Percentiles rank a stretch among this genome's conserved stretches.
These are phyloP conservation scores for Parietaria judaica DNA, from an alignment of 306 rosid genomes.

Conservation along the genomic window DNA sequence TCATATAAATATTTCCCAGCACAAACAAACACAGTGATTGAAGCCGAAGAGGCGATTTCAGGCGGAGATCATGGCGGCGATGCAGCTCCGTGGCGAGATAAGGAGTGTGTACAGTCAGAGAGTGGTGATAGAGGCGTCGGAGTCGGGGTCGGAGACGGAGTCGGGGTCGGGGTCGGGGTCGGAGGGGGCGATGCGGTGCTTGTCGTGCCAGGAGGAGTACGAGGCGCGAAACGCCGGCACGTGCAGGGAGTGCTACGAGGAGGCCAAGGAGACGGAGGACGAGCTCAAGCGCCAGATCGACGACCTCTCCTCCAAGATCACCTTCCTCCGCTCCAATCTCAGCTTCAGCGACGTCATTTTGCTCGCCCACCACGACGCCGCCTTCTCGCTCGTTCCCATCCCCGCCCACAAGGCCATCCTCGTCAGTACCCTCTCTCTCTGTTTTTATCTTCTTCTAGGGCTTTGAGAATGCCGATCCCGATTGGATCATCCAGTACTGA, in stretches of 20 bases:
- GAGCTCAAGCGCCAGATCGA: conserved; percentile 75
- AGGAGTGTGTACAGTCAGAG: background rate
- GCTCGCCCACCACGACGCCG: conserved; percentile 31
- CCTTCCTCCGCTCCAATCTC: conserved; percentile 41
- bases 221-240: conserved; percentile 43
- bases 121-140: background rate
- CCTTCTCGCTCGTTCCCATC: conserved; percentile 37
- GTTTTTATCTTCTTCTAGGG: background rate
- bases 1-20: background rate
- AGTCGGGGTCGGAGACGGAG: conserved; percentile 4
- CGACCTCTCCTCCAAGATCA: conserved; percentile 51
- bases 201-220: conserved; percentile 40
- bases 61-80: background rate
- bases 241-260: conserved; percentile 74
- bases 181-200: conserved; percentile 33
- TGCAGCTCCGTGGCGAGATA: background rate
- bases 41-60: background rate
- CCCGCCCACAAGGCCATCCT: conserved; percentile 77
- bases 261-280: conserved; percentile 69
- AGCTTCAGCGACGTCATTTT: conserved; percentile 47
- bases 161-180: background rate
- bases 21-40: background rate
- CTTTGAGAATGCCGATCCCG: background rate
- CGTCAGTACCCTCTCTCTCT: conserved; percentile 33
- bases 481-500: background rate